Evolutionary conservation across 176 grass and related monocot genomes (phyloP).

Genomic region (Eleusine coracana): DNA sequence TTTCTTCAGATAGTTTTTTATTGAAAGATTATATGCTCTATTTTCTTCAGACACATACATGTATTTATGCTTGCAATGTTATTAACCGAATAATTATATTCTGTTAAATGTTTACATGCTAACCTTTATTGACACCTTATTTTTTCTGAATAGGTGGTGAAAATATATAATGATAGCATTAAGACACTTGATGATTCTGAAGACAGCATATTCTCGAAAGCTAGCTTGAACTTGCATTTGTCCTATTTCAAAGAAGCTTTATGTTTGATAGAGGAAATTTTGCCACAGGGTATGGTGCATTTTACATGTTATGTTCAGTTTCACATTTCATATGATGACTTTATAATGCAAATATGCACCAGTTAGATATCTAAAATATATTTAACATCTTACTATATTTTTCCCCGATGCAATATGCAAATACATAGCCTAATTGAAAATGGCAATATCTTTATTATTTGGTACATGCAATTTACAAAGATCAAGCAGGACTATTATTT

Average conservation of each 20-base stretch:
- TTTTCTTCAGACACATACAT: background rate
- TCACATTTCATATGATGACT: background rate
- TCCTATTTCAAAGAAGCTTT: slow-evolving; percentile 61
- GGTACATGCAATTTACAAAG: slow-evolving; percentile 14
- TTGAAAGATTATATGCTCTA: too few species aligned
- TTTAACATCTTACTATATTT: slow-evolving; percentile 13
- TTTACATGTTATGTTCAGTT: slow-evolving; percentile 10
- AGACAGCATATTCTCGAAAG: slow-evolving; percentile 50
- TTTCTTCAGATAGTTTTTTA: too few species aligned
- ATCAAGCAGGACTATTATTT: background rate
- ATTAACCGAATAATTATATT: background rate
- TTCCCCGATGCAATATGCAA: background rate
- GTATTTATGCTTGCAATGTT: slow-evolving; percentile 19
- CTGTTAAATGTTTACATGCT: slow-evolving; percentile 18
- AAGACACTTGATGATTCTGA: slow-evolving; percentile 32
- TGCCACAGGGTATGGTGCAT: slow-evolving; percentile 52
- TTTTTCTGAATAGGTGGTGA: slow-evolving; percentile 45
- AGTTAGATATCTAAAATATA: background rate
- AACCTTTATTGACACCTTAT: slow-evolving; percentile 22
- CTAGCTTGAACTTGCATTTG: slow-evolving; percentile 42
- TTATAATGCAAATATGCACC: background rate
- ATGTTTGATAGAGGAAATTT: slow-evolving; percentile 46
- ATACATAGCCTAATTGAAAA: background rate
- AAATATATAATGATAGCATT: slow-evolving; percentile 56
- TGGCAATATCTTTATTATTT: slow-evolving; percentile 12